Percentiles rank a stretch among this genome's conserved stretches.
phyloP scores from a whole-genome alignment of 495 filamentous ascomycete species.

The Sabuloglossum arenarium region DNA sequence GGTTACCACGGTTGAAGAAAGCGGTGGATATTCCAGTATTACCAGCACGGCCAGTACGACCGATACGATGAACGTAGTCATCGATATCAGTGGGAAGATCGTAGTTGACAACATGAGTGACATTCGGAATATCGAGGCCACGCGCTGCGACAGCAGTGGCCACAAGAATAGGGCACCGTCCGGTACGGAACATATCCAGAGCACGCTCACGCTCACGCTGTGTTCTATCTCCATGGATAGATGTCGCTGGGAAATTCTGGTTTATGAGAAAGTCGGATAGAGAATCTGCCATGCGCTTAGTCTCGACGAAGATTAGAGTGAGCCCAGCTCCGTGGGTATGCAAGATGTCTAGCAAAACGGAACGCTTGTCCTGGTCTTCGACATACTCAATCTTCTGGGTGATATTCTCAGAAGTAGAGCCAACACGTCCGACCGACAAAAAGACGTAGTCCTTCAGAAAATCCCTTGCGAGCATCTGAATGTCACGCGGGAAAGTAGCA shows the following conservation, averaged over 20 bases:
- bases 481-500: conserved; percentile 95
- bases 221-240: conserved; percentile 94
- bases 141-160: conserved; percentile 94
- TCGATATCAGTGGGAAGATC: conserved; percentile 97
- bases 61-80: conserved; percentile 97
- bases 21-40: conserved; percentile 97
- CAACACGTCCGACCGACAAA: conserved; percentile 94
- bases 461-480: conserved; percentile 94
- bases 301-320: conserved; percentile 96
- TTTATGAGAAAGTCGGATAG: conserved; percentile 95
- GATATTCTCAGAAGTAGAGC: conserved; percentile 99
- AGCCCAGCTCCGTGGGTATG: conserved; percentile 85
- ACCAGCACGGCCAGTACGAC: conserved; percentile 98
- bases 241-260: conserved; percentile 91
- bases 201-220: conserved; percentile 98
- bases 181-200: conserved; percentile 90
- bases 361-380: conserved; percentile 92
- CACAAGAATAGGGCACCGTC: conserved; percentile 84
- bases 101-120: conserved; percentile 97
- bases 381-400: conserved; percentile 98
- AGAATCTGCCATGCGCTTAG: conserved; percentile 97
- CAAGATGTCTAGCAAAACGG: conserved; percentile 87
- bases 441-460: conserved; percentile 98
- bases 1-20: conserved; percentile 99
- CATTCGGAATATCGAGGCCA: conserved; percentile 92